Evolutionary conservation across 2,329 filamentous ascomycete genomes (phyloP).

Genomic region (Fusarium buxicola): DNA sequence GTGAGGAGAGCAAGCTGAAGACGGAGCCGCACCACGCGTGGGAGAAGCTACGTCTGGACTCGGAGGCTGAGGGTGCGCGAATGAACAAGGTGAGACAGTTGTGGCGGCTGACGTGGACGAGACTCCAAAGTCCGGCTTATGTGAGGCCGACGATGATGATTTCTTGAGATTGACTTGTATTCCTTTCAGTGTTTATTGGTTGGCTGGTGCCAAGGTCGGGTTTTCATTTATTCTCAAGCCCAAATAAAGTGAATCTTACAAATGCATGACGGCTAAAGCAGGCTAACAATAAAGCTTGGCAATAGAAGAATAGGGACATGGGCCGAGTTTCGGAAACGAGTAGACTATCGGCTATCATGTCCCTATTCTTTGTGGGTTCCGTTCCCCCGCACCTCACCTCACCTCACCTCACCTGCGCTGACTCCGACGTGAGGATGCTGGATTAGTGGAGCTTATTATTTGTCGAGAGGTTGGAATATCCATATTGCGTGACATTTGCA

Average conservation of each 20-base stretch:
- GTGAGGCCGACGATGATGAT: background rate
- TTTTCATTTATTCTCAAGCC: background rate
- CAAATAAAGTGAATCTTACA: too few species aligned
- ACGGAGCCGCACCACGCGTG: constrained; percentile 20
- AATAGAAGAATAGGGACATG: too few species aligned
- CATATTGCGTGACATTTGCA: background rate
- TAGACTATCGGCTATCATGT: too few species aligned
- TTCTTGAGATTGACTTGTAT: background rate
- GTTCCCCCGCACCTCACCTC: too few species aligned
- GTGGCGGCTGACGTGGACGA: constrained; percentile 15
- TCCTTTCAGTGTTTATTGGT: background rate
- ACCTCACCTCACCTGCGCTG: too few species aligned
- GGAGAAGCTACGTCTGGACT: constrained; percentile 4
- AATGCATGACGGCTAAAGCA: too few species aligned
- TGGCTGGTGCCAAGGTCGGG: background rate
- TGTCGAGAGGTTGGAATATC: too few species aligned
- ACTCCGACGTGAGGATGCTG: too few species aligned
- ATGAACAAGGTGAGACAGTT: constrained; percentile 7
- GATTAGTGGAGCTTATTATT: too few species aligned
- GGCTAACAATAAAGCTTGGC: too few species aligned
- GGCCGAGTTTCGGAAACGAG: too few species aligned
- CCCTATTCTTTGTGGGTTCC: too few species aligned
- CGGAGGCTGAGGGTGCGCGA: background rate
- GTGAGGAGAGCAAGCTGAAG: background rate
- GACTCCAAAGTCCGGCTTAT: constrained; percentile 11